Conservation (phyloP, 106 monocot genomes). For the Vanilla planifolia region DNA sequence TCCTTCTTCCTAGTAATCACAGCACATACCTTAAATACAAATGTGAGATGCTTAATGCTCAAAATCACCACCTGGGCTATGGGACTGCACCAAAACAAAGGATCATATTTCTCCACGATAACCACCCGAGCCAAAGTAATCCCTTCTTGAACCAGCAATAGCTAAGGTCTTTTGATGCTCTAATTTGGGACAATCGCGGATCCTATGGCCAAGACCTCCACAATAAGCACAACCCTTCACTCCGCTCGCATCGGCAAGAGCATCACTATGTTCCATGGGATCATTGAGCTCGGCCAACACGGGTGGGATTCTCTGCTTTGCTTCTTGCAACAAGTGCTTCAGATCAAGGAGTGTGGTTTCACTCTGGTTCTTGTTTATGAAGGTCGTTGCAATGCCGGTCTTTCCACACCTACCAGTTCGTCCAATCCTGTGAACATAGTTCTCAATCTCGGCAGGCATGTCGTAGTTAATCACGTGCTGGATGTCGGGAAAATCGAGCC, state of each 20-base stretch:
- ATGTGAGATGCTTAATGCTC: too few relatives aligned
- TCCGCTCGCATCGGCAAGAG: slow-evolving; percentile 64
- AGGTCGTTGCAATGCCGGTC: slow-evolving; percentile 88
- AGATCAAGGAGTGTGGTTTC: slow-evolving; percentile 90
- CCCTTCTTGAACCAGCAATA: slow-evolving; percentile 78
- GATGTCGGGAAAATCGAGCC: slow-evolving; percentile 91
- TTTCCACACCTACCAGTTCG: slow-evolving; percentile 91
- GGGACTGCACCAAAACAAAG: too few relatives aligned
- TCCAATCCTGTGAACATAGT: slow-evolving; percentile 91
- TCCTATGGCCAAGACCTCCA: slow-evolving; percentile 90
- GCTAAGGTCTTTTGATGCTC: slow-evolving; percentile 91
- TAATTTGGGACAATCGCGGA: slow-evolving; percentile 75
- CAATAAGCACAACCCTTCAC: slow-evolving; percentile 93
- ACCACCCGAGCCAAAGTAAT: slow-evolving; percentile 90
- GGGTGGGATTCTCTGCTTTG: slow-evolving; percentile 92
- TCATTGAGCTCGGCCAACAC: slow-evolving; percentile 87
- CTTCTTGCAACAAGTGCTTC: slow-evolving; percentile 87
- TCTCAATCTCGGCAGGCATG: slow-evolving; percentile 97
- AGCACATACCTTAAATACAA: too few relatives aligned
- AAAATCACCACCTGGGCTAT: too few relatives aligned
- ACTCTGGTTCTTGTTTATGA: slow-evolving; percentile 98
- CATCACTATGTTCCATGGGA: slow-evolving; percentile 72
- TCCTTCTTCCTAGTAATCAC: too few relatives aligned
- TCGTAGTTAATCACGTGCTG: slow-evolving; percentile 96
- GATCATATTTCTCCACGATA: slow-evolving; percentile 85